Evolutionary conservation across 1,139 yeast species (phyloP).

Genomic region (Taiozyma sp.): DNA sequence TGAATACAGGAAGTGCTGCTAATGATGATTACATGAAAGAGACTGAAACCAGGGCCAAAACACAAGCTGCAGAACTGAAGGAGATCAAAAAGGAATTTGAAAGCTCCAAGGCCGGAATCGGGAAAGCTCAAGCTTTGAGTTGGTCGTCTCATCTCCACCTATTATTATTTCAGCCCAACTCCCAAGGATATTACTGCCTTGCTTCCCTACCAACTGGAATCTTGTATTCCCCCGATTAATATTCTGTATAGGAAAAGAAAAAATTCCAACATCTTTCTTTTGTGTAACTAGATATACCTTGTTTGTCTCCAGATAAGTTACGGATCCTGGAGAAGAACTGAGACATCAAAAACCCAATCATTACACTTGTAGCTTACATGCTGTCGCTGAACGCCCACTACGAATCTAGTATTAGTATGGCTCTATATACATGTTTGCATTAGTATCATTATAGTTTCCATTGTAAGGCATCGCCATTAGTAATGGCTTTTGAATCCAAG

Average conservation of each 20-base stretch:
- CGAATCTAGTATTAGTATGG: neutral
- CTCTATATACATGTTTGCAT: slow-evolving; percentile 1
- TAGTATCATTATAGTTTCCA: slow-evolving; percentile 16
- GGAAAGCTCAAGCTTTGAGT: no score
- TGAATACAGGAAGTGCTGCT: neutral
- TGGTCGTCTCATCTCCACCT: no score
- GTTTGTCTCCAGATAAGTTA: neutral
- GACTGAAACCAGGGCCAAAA: neutral
- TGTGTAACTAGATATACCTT: neutral
- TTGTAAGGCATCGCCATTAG: slow-evolving; percentile 7
- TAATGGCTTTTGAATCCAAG: slow-evolving; percentile 12
- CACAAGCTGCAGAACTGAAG: neutral
- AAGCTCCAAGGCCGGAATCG: slow-evolving; percentile 1
- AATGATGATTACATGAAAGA: neutral
- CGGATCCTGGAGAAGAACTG: no score
- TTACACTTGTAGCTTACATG: neutral
- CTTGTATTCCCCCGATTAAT: no score
- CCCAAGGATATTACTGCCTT: no score
- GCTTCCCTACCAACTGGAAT: no score
- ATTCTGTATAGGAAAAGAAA: no score
- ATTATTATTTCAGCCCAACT: no score
- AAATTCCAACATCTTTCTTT: no score
- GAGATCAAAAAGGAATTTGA: slow-evolving; percentile 5
- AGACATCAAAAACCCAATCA: neutral
- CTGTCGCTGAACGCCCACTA: neutral